phyloP scores from a whole-genome alignment of 768 basidiomycete species.

The Clitopilus passeckerianus region DNA sequence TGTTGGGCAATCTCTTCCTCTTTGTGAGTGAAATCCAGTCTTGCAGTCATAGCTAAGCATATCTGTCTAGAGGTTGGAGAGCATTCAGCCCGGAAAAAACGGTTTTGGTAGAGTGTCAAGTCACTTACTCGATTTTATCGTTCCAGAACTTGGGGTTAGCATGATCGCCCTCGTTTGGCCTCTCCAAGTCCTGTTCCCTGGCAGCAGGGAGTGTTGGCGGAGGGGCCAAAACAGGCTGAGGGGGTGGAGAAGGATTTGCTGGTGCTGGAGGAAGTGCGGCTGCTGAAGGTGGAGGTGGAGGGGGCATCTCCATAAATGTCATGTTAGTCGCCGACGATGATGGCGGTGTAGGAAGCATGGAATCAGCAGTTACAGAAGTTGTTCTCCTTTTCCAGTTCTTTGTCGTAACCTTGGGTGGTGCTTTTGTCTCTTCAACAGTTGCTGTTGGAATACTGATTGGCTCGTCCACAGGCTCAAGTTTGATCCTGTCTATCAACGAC shows the following conservation, averaged over 20 bases:
- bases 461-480: neutral
- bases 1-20: slow-evolving; percentile 6
- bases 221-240: neutral
- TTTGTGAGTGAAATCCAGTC: neutral
- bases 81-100: neutral
- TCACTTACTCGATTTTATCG: slow-evolving; percentile 18
- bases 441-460: neutral
- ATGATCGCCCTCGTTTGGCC: neutral
- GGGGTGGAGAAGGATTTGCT: neutral
- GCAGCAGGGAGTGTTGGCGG: neutral
- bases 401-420: neutral
- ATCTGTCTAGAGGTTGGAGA: neutral
- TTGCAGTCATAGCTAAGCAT: neutral
- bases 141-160: slow-evolving; percentile 11
- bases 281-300: neutral
- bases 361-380: neutral
- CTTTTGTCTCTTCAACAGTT: neutral
- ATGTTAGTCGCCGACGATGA: neutral
- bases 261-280: neutral
- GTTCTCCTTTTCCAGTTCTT: neutral
- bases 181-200: neutral
- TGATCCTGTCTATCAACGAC: neutral
- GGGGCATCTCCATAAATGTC: neutral
- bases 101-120: neutral
- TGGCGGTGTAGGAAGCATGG: neutral